Conservation (phyloP, 768 basidiomycete species). For the Filobasidium floriforme region DNA sequence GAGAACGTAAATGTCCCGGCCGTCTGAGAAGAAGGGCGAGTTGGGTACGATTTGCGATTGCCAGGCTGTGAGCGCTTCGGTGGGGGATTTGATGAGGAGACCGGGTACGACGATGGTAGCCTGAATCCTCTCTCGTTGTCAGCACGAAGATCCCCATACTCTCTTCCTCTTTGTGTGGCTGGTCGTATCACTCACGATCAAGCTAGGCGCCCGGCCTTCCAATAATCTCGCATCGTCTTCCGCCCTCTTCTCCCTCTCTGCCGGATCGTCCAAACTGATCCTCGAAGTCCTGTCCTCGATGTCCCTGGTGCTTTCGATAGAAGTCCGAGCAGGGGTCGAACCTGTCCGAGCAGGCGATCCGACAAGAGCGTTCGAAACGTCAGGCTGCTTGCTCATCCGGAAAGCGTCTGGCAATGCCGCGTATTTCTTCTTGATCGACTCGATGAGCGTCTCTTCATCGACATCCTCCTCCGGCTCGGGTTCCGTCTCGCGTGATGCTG, state of each 20-base stretch:
- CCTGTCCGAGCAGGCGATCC: background rate
- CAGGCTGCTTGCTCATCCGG: no score
- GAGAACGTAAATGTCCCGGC: conserved; percentile 47
- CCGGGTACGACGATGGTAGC: conserved; percentile 49
- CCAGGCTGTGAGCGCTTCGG: conserved; percentile 46
- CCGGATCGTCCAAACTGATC: conserved; percentile 1
- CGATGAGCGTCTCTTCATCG: no score
- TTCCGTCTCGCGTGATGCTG: background rate
- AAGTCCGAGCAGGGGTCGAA: background rate
- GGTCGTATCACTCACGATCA: conserved; percentile 28
- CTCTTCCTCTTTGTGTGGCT: background rate
- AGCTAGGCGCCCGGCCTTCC: conserved; percentile 30
- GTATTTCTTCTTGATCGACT: no score
- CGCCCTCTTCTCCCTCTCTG: background rate
- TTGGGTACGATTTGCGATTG: conserved; percentile 25
- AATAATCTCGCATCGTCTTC: background rate
- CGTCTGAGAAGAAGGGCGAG: conserved; percentile 24
- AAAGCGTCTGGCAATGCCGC: no score
- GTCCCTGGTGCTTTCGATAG: background rate
- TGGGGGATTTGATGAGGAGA: conserved; percentile 43
- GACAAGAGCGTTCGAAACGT: no score
- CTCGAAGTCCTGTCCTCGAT: conserved; percentile 3
- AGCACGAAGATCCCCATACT: background rate
- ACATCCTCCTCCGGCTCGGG: background rate
- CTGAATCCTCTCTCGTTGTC: conserved; percentile 11